A percentile compares a stretch with the other conserved stretches of the same genome.
Conservation (phyloP, 345 rosid species). For the Eucalyptus melliodora region DNA sequence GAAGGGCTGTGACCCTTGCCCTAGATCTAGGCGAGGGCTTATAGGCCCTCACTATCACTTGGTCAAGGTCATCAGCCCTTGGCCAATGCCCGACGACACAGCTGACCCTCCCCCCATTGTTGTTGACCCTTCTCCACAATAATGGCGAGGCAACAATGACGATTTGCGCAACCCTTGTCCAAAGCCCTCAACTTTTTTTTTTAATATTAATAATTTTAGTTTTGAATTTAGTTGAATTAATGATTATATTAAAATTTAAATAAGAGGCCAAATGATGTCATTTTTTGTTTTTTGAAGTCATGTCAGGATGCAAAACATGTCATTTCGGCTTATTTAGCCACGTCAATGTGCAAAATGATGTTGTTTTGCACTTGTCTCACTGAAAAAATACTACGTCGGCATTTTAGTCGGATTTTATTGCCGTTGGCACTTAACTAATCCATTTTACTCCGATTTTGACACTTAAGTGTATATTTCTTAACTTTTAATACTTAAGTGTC, state of each 20-base stretch:
- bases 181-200: too few relatives aligned
- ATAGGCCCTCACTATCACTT: accelerated
- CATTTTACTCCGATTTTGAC: accelerated
- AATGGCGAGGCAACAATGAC: accelerated
- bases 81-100: accelerated
- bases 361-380: accelerated
- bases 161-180: accelerated
- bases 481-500: too few relatives aligned
- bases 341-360: too few relatives aligned
- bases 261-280: accelerated
- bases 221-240: too few relatives aligned
- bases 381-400: accelerated
- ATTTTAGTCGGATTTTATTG: accelerated
- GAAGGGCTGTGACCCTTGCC: too few relatives aligned
- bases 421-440: accelerated
- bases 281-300: accelerated
- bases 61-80: accelerated
- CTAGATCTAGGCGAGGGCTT: too few relatives aligned
- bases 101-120: accelerated
- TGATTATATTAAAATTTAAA: too few relatives aligned
- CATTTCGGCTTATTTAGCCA: accelerated
- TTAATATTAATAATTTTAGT: too few relatives aligned
- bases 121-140: accelerated
- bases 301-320: too few relatives aligned
- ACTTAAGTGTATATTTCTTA: accelerated